Conservation (phyloP, 371 early-diverging fungal species). For the Basidiobolus meristosporus region DNA sequence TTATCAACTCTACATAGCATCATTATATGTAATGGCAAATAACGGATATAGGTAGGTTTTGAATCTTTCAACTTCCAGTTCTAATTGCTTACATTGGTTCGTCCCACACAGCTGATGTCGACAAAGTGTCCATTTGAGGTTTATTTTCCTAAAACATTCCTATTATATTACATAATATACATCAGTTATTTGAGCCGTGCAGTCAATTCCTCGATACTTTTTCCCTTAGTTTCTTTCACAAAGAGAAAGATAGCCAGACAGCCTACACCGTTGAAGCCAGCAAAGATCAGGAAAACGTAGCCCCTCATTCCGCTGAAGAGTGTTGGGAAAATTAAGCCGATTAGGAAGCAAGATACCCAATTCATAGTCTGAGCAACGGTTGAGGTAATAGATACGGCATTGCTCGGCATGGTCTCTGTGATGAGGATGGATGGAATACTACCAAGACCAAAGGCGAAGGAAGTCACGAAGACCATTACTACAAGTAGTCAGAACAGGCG, state of each 20-base stretch:
- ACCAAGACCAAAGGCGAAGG: constrained; percentile 70
- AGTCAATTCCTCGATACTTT: background rate
- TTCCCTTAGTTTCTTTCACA: constrained; percentile 33
- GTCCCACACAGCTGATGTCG: too few species aligned
- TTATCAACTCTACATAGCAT: too few species aligned
- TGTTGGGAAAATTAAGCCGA: constrained; percentile 39
- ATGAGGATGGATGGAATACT: constrained; percentile 52
- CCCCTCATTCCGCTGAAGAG: constrained; percentile 29
- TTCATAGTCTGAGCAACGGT: constrained; percentile 37
- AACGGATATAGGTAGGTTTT: too few species aligned
- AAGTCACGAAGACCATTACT: constrained; percentile 61
- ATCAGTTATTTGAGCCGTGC: too few species aligned
- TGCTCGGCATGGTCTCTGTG: constrained; percentile 42
- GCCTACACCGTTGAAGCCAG: constrained; percentile 23
- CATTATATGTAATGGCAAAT: too few species aligned
- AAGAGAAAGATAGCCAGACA: constrained; percentile 31
- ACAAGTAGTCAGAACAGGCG: too few species aligned
- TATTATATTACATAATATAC: too few species aligned
- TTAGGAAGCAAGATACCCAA: constrained; percentile 44
- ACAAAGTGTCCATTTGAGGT: too few species aligned
- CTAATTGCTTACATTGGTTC: too few species aligned
- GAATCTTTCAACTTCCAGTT: too few species aligned
- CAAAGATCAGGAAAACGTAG: constrained; percentile 57
- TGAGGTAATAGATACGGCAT: constrained; percentile 36
- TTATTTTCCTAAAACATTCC: too few species aligned